Percentiles rank a stretch among this genome's conserved stretches.
Evolutionary conservation across 2,329 filamentous ascomycete genomes (phyloP).

Genomic region (Monosporascus sp.): DNA sequence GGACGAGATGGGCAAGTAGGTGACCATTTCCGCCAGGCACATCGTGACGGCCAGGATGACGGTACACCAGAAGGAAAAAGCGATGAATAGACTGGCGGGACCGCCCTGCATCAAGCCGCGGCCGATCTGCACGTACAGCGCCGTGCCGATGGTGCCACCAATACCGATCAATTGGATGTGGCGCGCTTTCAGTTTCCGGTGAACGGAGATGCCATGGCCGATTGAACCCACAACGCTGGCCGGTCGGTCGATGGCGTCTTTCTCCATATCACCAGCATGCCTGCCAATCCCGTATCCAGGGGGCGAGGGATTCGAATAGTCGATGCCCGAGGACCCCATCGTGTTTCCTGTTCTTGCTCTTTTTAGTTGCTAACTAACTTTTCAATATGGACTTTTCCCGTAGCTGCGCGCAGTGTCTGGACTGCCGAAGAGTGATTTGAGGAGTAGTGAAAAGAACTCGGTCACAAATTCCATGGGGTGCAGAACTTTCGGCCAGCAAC

Average conservation of each 20-base stretch:
- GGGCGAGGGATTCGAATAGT: constrained; percentile 8
- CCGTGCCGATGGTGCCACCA: constrained; percentile 61
- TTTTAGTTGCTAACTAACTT: background rate
- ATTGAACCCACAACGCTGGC: constrained; percentile 8
- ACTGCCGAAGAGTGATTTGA: constrained; percentile 12
- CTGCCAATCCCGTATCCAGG: constrained; percentile 4
- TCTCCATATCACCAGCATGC: constrained; percentile 11
- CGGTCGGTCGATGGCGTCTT: constrained; percentile 11
- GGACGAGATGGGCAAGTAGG: constrained; percentile 70
- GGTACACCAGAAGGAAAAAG: constrained; percentile 58
- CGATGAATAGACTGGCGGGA: constrained; percentile 53
- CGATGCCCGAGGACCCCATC: constrained; percentile 16
- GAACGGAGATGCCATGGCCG: constrained; percentile 37
- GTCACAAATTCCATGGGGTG: constrained; percentile 15
- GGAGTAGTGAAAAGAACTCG: constrained; percentile 18
- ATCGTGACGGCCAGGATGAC: constrained; percentile 57
- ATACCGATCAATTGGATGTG: constrained; percentile 59
- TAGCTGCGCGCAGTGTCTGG: background rate
- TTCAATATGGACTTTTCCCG: background rate
- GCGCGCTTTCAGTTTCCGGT: constrained; percentile 49
- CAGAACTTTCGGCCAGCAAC: background rate
- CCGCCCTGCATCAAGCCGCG: constrained; percentile 54
- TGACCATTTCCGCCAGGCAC: constrained; percentile 71
- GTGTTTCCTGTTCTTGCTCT: background rate
- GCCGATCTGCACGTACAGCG: constrained; percentile 57